Evolutionary conservation across 768 basidiomycete species (phyloP), one percentile per base, ranked within the genome.

Genomic region (Phanerodontia chrysosporium): DNA sequence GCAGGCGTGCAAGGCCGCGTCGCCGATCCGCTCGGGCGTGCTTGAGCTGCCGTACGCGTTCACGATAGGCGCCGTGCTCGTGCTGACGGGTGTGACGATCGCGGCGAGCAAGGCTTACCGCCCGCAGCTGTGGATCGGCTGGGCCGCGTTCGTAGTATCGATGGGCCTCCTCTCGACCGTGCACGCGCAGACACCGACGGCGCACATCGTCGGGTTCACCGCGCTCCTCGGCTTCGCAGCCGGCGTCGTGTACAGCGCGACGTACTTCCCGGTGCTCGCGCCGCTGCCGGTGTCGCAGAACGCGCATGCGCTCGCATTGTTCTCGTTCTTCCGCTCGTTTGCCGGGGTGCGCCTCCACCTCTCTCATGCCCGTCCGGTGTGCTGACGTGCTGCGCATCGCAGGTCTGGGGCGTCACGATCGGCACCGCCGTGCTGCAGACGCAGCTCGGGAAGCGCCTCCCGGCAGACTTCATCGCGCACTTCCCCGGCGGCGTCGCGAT

Each of bases 1-100:
- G 58, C 79, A 80, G 62, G 76, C 78, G 1, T 74, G 72, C 62
- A 71, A 69, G 56, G 68, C 64, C 13, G 66, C 69, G 10, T 70
- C 70, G 4, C 70, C 80, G 4, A 53, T 59, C 39, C 42, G 51
- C 18, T 53, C 58, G 18, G 58, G 58, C 51, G 51, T 59, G 12
- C 27, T 46, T 18, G 44, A 25, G 25, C 58, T 54, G 25, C 39
- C 65, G 5, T 62, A 63, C 18, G 64, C 69, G 2, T 58, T 70
- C 39, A 57, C 66, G 27, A 59, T 73, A 29, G 67, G 70, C 0
- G 68, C 72, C 0, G 59, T 64, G 48, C 68, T 70, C 0, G 62
- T 75, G 21, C 7, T 51, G 10, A 29, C 58, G 8, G 52, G 52
- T 18, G 32, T n/a, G 3, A 54, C 39, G 14, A 48, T 55, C 35